phyloP scores from a whole-genome alignment of 306 rosid species.

The Vigna radiata region DNA sequence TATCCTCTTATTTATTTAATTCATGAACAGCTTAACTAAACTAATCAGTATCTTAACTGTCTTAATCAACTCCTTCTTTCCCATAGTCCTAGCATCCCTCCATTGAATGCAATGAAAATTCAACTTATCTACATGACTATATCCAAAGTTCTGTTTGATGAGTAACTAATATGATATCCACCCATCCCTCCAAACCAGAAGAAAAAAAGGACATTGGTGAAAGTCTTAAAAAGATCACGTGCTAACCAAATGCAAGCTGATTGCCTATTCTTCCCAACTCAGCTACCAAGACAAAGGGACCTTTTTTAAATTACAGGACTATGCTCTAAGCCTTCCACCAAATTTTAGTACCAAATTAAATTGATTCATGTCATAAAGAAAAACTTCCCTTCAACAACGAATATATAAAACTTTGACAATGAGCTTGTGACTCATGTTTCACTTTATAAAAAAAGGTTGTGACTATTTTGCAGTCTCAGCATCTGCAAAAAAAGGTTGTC shows the following conservation, averaged over 20 bases:
- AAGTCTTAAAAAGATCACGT: not conserved
- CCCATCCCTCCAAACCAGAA: not conserved
- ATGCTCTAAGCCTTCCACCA: not conserved
- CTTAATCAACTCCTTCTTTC: no score
- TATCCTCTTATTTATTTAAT: no score
- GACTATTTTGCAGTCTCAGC: not conserved
- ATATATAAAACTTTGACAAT: conserved; percentile 6
- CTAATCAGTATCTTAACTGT: no score
- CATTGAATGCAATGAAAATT: no score
- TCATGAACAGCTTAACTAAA: no score
- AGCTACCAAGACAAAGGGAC: conserved; percentile 2
- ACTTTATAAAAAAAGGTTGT: not conserved
- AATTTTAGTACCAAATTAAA: conserved; percentile 13
- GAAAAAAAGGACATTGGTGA: not conserved
- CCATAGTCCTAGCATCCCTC: no score
- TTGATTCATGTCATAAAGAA: conserved; percentile 37
- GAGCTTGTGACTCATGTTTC: not conserved
- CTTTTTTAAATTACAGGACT: conserved; percentile 1
- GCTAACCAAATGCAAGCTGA: not conserved
- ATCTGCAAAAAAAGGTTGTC: not conserved
- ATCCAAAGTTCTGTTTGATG: not conserved
- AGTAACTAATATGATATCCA: not conserved
- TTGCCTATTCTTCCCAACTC: conserved; percentile 12
- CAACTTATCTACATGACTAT: conserved; percentile 16
- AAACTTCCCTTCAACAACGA: conserved; percentile 32